These are phyloP conservation scores for Blepharisma undulans DNA, from an alignment of 169 alveolate species.

Conservation along the genomic window DNA sequence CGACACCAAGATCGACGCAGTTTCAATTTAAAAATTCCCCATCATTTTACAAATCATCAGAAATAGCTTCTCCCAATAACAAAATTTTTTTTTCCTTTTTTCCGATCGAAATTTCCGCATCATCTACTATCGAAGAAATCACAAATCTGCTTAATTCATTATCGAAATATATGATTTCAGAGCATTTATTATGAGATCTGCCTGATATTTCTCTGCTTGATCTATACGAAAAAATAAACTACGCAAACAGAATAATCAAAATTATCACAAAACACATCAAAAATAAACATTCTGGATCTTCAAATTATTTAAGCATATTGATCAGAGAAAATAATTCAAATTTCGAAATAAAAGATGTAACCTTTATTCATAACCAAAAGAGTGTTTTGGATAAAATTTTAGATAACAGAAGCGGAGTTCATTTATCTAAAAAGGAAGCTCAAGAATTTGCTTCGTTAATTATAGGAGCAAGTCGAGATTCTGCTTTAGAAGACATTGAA, in stretches of 20 bases:
- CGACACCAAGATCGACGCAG: background rate
- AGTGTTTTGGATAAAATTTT: background rate
- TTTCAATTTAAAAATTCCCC: background rate
- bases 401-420: background rate
- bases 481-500: background rate
- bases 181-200: background rate
- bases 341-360: background rate
- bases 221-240: background rate
- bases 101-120: background rate
- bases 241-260: background rate
- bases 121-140: background rate
- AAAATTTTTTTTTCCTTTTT: background rate
- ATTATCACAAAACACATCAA: background rate
- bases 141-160: background rate
- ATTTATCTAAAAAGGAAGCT: background rate
- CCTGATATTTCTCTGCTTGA: background rate
- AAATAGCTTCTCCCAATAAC: background rate
- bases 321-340: background rate
- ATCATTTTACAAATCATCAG: background rate
- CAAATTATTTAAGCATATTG: background rate
- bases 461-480: background rate
- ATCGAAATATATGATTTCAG: background rate
- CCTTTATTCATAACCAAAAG: background rate
- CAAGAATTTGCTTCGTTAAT: background rate
- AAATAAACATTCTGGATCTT: background rate